Evolutionary conservation across 768 basidiomycete genomes (phyloP), one percentile per base, ranked within the genome.

Genomic region (Amyloporia xantha): DNA sequence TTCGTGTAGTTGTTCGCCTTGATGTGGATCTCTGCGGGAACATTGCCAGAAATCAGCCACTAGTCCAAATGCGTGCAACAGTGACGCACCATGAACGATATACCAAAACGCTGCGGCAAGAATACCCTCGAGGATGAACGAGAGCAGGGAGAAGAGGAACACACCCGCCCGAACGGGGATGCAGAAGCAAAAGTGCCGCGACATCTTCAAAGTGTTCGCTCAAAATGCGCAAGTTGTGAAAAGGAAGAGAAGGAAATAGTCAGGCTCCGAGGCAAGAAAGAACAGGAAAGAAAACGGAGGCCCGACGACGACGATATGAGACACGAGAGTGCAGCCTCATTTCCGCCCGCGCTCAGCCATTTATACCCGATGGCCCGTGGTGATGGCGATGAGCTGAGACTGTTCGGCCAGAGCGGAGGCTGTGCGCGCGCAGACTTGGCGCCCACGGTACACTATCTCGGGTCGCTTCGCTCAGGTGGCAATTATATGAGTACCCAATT

Each of bases 131-230:
- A 25, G 25, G 28, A 58, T 36, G 49, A 61, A 57, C 9, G 58
- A 48, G 42, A 61, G 40, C 25, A 63, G 48, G 3, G 61, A 64
- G 49, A 59, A 54, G 48, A 64, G n/a, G 61, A 62, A 64, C 33
- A 62, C 62, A 17, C 50, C 62, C 6, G 46, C 42, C 41, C 62
- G 59, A 44, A 64, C 62, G 39, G 62, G 62, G 33, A 64, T 64
- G 48, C 62, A 64, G 56, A 47, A 64, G 49, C 56, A 61, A 54
- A 64, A 64, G 45, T 61, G 59, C 39, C 50, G 51, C 13, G 62
- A 63, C 59, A 58, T 59, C 2, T n/a, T n/a, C n/a, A n/a, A n/a
- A 36, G 47, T 41, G 20, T 5, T 17, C 24, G 30, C 45, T 30
- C 24, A n/a, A 28, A 7, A 40, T 17, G 45, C 33, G 3, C 27